phyloP scores from a whole-genome alignment of 2,329 filamentous ascomycete species.

The Sclerotinia minor region DNA sequence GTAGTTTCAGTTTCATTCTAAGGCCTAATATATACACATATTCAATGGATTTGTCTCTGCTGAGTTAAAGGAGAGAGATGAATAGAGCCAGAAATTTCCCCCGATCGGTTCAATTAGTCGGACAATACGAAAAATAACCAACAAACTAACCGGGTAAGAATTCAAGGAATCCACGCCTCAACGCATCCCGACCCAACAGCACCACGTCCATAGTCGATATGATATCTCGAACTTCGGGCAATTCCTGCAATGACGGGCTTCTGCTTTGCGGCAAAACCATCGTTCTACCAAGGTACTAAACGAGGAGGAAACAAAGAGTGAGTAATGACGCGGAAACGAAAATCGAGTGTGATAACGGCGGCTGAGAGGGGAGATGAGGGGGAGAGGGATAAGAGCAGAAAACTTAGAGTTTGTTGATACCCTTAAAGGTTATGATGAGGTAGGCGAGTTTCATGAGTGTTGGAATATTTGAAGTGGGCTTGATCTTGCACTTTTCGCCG shows the following conservation, averaged over 20 bases:
- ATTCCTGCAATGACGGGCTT: too few species aligned
- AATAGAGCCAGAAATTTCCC: background rate
- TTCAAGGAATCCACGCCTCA: background rate
- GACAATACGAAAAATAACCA: constrained; percentile 14
- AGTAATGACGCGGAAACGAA: background rate
- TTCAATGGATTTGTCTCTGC: background rate
- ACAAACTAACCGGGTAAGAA: constrained; percentile 3
- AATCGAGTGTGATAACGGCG: background rate
- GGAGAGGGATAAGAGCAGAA: background rate
- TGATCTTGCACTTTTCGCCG: constrained; percentile 8
- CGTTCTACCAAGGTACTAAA: background rate
- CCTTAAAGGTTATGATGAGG: background rate
- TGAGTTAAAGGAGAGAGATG: background rate
- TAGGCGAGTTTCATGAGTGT: background rate
- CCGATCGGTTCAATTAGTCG: constrained; percentile 1
- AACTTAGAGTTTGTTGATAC: background rate
- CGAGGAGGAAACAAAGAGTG: background rate
- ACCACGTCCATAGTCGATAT: background rate
- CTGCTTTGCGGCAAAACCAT: background rate
- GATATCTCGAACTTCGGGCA: background rate
- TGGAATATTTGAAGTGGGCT: background rate
- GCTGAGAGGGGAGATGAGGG: too few species aligned
- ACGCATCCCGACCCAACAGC: background rate
- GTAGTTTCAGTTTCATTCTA: constrained; percentile 46
- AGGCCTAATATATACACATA: constrained; percentile 7